A percentile compares a stretch with the other conserved stretches of the same genome.
Evolutionary conservation across 768 basidiomycete species (phyloP).

Genomic region (Russula earlei): DNA sequence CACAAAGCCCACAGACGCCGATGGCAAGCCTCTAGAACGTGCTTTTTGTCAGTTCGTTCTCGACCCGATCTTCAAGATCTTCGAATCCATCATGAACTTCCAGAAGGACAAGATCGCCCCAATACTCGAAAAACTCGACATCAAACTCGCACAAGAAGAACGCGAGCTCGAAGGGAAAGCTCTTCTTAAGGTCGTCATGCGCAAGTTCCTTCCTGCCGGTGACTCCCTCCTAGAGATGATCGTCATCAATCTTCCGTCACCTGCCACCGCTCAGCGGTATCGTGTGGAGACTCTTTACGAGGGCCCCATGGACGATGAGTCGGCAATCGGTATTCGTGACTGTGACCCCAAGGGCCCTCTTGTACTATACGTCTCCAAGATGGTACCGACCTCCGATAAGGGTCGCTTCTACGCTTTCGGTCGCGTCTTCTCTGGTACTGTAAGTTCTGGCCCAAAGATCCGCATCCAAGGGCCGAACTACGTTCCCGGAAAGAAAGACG

Average conservation of each 20-base stretch:
- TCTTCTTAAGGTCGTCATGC: conserved; percentile 96
- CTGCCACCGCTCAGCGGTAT: conserved; percentile 93
- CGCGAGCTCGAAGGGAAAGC: conserved; percentile 91
- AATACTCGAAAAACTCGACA: conserved; percentile 94
- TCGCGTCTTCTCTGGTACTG: conserved; percentile 99
- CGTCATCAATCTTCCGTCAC: conserved; percentile 97
- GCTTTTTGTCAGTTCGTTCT: conserved; percentile 98
- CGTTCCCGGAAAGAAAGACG: conserved; percentile 96
- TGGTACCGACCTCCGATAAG: conserved; percentile 99
- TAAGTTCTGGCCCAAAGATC: conserved; percentile 94
- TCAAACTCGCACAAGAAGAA: conserved; percentile 83
- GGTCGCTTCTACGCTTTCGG: conserved; percentile 99
- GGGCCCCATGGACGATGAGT: conserved; percentile 99
- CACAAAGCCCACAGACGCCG: conserved; percentile 59
- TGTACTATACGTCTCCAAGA: conserved; percentile 98
- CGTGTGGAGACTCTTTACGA: conserved; percentile 99
- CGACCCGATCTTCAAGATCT: conserved; percentile 98
- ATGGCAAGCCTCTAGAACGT: conserved; percentile 91
- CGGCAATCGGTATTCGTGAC: conserved; percentile 95
- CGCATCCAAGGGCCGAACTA: conserved; percentile 99
- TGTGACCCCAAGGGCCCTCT: conserved; percentile 95
- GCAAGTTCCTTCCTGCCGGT: conserved; percentile 98
- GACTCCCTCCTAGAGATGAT: conserved; percentile 99
- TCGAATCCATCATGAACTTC: conserved; percentile 98
- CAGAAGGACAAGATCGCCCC: conserved; percentile 80